Evolutionary conservation across 2,329 filamentous ascomycete genomes (phyloP), one percentile per base, ranked within the genome.

Genomic region (Pleurostoma richardsiae): DNA sequence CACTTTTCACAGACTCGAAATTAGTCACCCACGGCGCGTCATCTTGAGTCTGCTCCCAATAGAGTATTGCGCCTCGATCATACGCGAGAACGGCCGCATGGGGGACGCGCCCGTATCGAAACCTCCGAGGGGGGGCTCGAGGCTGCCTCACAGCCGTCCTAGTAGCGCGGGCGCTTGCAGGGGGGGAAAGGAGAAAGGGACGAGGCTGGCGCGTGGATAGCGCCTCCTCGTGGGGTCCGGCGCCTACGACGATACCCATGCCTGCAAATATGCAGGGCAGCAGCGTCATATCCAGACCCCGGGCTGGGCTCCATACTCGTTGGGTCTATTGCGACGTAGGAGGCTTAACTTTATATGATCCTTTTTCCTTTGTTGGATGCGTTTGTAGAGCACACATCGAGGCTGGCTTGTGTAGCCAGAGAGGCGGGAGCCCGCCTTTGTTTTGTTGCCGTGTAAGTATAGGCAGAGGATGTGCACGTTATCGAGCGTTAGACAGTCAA

Each of bases 21-120:
- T 41, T 41, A 41, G 40, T 41, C 40, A 41, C 40, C 7, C 40
- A 41, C 40, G 40, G 40, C 40, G 40, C 40, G 40, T 41, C 40
- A 41, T 41, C 40, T 41, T 41, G 40, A 41, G 40, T 41, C 40
- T 41, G 40, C 40, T 41, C 26, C 40, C 40, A 41, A 41, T 41
- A 41, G 40, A 41, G 40, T 41, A 41, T 41, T 41, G 40, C 40
- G 40, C 40, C 40, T 41, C 40, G 40, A 41, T 41, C 40, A 41
- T 41, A 4, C 40, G 40, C 40, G 40, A 41, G 40, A 41, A 41
- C 40, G 40, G 40, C 40, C 40, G 40, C 40, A 41, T 41, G 40
- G 40, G 40, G 40, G 40, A 41, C 40, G 40, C 40, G 40, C 40
- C 40, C 40, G 40, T 41, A 41, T 41, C 40, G 40, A 41, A 41